Evolutionary conservation across 148 eudicot genomes (phyloP).

Genomic region (Silene latifolia): DNA sequence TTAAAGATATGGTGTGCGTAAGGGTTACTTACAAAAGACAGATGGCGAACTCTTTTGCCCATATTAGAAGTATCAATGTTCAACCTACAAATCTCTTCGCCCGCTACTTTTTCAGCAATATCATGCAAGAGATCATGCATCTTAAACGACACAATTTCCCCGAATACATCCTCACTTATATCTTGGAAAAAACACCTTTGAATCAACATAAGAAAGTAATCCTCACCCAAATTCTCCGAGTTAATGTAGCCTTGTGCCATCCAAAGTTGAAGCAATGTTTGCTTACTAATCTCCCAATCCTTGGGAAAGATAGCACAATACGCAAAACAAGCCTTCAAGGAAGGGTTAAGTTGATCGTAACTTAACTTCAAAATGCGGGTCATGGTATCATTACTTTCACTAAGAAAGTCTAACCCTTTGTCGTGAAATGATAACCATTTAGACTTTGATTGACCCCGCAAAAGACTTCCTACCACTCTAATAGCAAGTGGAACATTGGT

Average conservation of each 20-base stretch:
- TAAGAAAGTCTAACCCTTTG: conserved; percentile 4
- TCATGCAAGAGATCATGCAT: conserved; percentile 13
- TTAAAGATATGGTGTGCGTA: conserved; percentile 4
- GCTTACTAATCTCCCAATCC: background rate
- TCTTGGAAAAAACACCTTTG: conserved; percentile 21
- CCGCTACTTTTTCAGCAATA: conserved; percentile 7
- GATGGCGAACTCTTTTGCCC: background rate
- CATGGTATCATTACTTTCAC: background rate
- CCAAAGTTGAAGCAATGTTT: conserved; percentile 15
- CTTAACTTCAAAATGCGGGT: conserved; percentile 5
- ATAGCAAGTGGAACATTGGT: conserved; percentile 23
- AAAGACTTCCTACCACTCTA: conserved; percentile 20
- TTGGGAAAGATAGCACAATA: conserved; percentile 17
- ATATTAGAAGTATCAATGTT: background rate
- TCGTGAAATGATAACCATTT: conserved; percentile 10
- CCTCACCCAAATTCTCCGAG: conserved; percentile 10
- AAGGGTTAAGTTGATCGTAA: background rate
- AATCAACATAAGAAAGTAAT: conserved; percentile 8
- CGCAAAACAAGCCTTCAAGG: conserved; percentile 9
- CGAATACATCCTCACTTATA: background rate
- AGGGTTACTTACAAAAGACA: background rate
- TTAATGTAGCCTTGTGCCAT: conserved; percentile 16
- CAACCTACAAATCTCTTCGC: background rate
- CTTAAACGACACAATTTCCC: background rate
- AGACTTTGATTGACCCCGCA: background rate